Base-by-base conservation (phyloP, 1,139 yeast species). In the Lodderomyces pseudojiufengensis region DNA sequence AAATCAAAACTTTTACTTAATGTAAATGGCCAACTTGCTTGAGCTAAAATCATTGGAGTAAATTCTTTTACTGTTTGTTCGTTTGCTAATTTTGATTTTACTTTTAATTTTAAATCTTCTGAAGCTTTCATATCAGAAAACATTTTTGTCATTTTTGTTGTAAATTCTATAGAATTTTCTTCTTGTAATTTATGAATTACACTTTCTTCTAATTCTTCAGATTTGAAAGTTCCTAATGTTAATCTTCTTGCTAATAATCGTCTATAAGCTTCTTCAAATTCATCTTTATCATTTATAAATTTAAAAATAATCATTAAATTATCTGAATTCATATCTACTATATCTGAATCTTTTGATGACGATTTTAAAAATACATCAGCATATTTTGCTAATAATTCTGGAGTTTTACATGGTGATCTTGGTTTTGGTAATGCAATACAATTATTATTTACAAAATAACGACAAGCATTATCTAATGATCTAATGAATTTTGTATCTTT, bases 71-170 rank as follows among this genome's bases (percentile, higher is more conserved):
- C 72, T 7, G 59, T 53, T 13, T 10, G 6, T 14, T 27, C 13
- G n/a, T 24, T n/a, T 5, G 18, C 18, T 31, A 75, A 59, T 36
- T 68, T 69, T 21, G 75, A 78, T 51, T 74, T 79, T 55, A 88
- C 87, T 41, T 74, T 71, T 13, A 61, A 56, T 50, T 84, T 87
- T 57, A 92, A 71, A 43, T 87, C 95, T 44, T 78, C 80, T 0
- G 96, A 87, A 3, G 94, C 78, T 50, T 84, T 77, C 73, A 94
- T 87, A 61, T 94, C 98, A 54, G 85, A 86, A 61, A 94, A 90
- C 99, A 94, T 94, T 51, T 90, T 84, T 29, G 95, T 87, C 63
- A 94, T 84, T 57, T 88, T 92, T 40, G 88, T 83, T 2, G 97
- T 90, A 59, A 88, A 94, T 52, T 92, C 98, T 54, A 82, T 73